Conservation (phyloP, 1,139 yeast genomes). For the Pneumocystis canis region DNA sequence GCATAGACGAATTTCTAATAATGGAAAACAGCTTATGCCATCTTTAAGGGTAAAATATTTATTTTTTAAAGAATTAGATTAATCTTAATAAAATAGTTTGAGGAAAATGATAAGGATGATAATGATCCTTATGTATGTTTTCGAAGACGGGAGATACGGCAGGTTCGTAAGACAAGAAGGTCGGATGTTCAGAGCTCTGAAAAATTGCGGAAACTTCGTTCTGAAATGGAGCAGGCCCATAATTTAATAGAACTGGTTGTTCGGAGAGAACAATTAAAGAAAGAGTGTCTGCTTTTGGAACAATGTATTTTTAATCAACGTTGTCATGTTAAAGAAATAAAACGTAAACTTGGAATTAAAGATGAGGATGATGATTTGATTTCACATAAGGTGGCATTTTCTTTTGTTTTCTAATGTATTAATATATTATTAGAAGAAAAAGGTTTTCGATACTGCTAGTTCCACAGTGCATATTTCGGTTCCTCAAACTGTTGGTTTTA, state of each 20-base stretch:
- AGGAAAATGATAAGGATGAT: constrained; percentile 81
- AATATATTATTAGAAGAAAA: background rate
- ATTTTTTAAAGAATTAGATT: background rate
- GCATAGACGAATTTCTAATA: constrained; percentile 49
- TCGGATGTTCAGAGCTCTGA: constrained; percentile 87
- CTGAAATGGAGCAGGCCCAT: constrained; percentile 65
- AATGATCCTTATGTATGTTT: constrained; percentile 91
- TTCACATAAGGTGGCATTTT: constrained; percentile 46
- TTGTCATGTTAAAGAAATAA: constrained; percentile 52
- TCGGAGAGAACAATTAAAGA: constrained; percentile 54
- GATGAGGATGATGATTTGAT: constrained; percentile 78
- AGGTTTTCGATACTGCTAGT: background rate
- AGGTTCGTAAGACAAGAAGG: constrained; percentile 88
- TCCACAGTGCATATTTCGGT: constrained; percentile 4
- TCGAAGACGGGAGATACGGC: constrained; percentile 89
- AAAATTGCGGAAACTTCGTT: constrained; percentile 56
- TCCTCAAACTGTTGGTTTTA: constrained; percentile 4
- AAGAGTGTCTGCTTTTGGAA: constrained; percentile 45
- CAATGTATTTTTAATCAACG: constrained; percentile 54
- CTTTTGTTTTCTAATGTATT: background rate
- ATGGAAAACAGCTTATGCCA: constrained; percentile 63
- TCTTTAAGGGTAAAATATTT: constrained; percentile 33
- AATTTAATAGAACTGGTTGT: constrained; percentile 56
- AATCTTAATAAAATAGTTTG: constrained; percentile 31
- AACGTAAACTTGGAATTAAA: constrained; percentile 58